A percentile compares a stretch with the other conserved stretches of the same genome.
Evolutionary conservation across 2,329 filamentous ascomycete genomes (phyloP).

Genomic region (Aspergillus clavatus): DNA sequence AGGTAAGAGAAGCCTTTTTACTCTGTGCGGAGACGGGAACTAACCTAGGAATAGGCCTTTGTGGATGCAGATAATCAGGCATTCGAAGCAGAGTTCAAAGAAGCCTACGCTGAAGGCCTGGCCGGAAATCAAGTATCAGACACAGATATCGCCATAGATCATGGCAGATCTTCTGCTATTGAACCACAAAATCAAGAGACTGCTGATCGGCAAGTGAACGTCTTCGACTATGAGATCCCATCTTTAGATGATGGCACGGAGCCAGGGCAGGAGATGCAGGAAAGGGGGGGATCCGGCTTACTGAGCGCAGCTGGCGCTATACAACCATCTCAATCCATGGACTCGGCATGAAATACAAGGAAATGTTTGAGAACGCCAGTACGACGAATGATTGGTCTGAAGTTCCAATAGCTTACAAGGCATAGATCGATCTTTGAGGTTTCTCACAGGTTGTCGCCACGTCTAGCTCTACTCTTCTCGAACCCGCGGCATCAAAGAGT

Average conservation of each 20-base stretch:
- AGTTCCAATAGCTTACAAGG: too few species aligned
- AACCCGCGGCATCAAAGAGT: background rate
- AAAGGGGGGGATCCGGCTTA: constrained; percentile 26
- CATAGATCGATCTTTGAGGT: too few species aligned
- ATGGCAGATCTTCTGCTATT: background rate
- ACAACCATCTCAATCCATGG: constrained; percentile 6
- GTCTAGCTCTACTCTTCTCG: too few species aligned
- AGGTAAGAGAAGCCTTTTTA: constrained; percentile 25
- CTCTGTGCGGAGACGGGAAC: background rate
- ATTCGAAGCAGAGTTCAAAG: constrained; percentile 35
- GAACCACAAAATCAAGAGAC: constrained; percentile 4
- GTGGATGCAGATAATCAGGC: constrained; percentile 47
- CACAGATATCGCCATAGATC: background rate
- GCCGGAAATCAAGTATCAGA: constrained; percentile 3
- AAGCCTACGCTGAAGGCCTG: constrained; percentile 13
- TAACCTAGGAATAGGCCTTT: constrained; percentile 36
- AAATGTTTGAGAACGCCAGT: background rate
- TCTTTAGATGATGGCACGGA: constrained; percentile 31
- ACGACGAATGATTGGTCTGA: background rate
- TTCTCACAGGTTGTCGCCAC: too few species aligned
- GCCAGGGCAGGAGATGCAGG: constrained; percentile 37
- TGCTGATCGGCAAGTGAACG: constrained; percentile 26
- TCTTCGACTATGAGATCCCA: constrained; percentile 37
- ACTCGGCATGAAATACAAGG: background rate
- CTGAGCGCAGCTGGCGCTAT: constrained; percentile 14